Percentiles rank a stretch among this genome's conserved stretches.
phyloP scores from a whole-genome alignment of 75 land plant species.

The Cupressus sempervirens region DNA sequence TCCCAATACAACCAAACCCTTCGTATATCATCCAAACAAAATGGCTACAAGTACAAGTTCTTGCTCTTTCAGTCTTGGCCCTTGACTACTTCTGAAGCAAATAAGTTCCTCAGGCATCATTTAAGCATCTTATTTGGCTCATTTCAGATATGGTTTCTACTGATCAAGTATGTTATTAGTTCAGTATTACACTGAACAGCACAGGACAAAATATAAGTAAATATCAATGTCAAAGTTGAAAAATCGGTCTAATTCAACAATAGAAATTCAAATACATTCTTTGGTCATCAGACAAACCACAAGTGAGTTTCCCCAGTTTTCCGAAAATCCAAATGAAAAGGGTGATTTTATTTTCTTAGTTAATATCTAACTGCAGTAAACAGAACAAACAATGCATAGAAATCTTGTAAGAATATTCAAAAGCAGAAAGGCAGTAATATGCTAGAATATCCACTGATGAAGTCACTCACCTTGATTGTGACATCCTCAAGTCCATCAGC shows the following conservation, averaged over 20 bases:
- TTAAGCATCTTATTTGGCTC: not conserved
- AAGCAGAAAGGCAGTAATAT: not conserved
- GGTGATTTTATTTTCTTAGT: not conserved
- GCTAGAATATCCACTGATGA: not conserved
- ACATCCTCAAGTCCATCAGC: slow-evolving; percentile 98
- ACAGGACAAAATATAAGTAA: not conserved
- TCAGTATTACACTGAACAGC: not conserved
- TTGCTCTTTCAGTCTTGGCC: not conserved
- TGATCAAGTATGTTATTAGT: not conserved
- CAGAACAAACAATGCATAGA: slow-evolving; percentile 7
- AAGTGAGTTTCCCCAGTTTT: not conserved
- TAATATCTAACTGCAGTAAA: not conserved
- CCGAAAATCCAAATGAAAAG: not conserved
- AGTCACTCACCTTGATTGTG: slow-evolving; percentile 75
- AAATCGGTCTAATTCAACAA: not conserved
- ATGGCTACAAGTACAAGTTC: not conserved
- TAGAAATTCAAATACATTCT: not conserved
- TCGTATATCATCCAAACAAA: too few relatives aligned
- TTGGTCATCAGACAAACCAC: not conserved
- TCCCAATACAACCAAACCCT: too few relatives aligned
- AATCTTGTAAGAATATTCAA: not conserved
- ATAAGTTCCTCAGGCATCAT: not conserved
- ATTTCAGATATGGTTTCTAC: not conserved
- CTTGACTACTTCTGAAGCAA: not conserved
- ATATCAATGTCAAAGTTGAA: not conserved